These are phyloP conservation scores for Rheum nobile DNA, from an alignment of 148 eudicot species.

Conservation along the genomic window DNA sequence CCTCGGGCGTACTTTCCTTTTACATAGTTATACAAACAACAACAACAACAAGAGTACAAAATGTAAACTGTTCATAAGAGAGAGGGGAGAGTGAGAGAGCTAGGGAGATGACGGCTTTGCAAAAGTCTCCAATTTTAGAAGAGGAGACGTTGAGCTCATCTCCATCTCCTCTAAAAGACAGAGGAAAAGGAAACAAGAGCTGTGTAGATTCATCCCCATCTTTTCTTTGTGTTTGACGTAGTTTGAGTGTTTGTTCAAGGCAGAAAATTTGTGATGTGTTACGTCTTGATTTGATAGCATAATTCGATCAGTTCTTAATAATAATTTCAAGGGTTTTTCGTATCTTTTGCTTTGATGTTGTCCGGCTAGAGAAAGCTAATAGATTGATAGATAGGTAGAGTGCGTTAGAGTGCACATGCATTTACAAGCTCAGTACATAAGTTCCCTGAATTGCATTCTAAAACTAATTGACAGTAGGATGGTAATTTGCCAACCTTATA, in stretches of 20 bases:
- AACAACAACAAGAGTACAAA: background rate
- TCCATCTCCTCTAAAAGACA: background rate
- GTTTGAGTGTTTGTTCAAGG: background rate
- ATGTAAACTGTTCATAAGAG: background rate
- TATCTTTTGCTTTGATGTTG: background rate
- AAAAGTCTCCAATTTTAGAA: conserved; percentile 2
- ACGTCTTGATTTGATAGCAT: background rate
- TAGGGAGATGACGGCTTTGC: background rate
- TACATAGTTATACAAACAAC: background rate
- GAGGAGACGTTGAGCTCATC: background rate
- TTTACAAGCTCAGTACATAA: no score
- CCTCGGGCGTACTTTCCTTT: background rate
- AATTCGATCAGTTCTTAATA: background rate
- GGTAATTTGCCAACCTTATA: no score
- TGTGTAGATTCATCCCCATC: conserved; percentile 3
- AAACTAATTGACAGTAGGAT: no score
- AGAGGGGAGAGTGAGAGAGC: background rate
- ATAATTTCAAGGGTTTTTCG: background rate
- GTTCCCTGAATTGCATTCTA: no score
- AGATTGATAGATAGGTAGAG: no score
- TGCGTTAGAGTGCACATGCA: no score
- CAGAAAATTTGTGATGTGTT: background rate
- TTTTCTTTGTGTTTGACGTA: background rate
- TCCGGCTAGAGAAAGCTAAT: no score
- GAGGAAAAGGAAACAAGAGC: background rate